Percentiles rank a stretch among this genome's conserved stretches.
Conservation (phyloP, 176 grass and related monocot genomes). For the Panicum miliaceum region DNA sequence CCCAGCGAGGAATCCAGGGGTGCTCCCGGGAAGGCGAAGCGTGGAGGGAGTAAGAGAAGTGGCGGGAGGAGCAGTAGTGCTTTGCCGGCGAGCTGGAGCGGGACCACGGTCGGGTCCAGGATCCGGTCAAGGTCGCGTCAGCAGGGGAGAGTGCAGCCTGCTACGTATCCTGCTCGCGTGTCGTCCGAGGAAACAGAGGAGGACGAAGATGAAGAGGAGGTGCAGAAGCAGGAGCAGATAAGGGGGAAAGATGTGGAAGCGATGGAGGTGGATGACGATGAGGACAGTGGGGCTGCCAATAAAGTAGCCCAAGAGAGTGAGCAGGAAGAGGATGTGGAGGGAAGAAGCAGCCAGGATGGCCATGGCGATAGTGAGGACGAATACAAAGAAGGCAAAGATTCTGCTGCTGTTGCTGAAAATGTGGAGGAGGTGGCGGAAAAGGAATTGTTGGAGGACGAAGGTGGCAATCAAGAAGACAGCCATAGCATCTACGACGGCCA, state of each 20-base stretch:
- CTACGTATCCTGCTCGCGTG: not conserved
- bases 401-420: not conserved
- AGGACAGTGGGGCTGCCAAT: not conserved
- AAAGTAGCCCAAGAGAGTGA: not conserved
- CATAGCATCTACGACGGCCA: not conserved
- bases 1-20: not conserved
- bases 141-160: not conserved
- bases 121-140: not conserved
- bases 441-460: conserved; percentile 10
- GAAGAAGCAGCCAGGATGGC: not conserved
- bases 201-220: not conserved
- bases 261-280: not conserved
- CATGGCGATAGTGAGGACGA: not conserved
- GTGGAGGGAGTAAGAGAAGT: not conserved
- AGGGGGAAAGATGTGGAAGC: not conserved
- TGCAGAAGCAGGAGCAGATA: not conserved
- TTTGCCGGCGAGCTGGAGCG: not conserved
- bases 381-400: not conserved
- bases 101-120: conserved; percentile 15
- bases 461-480: conserved; percentile 2
- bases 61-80: not conserved
- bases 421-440: conserved; percentile 2
- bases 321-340: not conserved
- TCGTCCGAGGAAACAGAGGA: not conserved
- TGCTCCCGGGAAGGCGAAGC: not conserved